Percentiles rank a stretch among this genome's conserved stretches.
These are phyloP conservation scores for Aspergillus glaucus DNA, from an alignment of 2,329 filamentous ascomycete species.

Conservation along the genomic window DNA sequence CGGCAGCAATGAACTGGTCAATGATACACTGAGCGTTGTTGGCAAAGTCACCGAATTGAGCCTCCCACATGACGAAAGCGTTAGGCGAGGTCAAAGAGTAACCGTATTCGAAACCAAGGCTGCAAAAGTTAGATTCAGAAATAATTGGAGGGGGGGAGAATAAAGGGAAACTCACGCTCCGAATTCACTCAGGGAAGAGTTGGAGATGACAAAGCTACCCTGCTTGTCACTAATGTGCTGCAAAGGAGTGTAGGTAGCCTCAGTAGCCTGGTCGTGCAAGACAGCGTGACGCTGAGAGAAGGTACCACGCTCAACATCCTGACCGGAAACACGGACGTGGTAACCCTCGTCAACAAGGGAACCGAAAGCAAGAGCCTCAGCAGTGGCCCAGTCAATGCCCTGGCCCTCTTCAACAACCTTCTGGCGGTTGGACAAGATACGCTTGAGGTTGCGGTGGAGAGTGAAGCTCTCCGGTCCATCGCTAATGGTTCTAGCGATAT, in stretches of 20 bases:
- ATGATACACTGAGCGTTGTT: constrained; percentile 99
- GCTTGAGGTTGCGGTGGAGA: constrained; percentile 92
- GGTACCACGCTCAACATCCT: constrained; percentile 98
- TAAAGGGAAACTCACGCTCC: constrained; percentile 47
- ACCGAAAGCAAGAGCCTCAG: constrained; percentile 91
- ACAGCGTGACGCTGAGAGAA: constrained; percentile 98
- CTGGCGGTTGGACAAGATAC: constrained; percentile 80
- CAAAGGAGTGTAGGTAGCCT: constrained; percentile 86
- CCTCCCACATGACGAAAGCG: constrained; percentile 98
- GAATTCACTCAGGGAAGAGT: constrained; percentile 77
- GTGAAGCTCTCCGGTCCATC: constrained; percentile 76
- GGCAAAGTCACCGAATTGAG: constrained; percentile 98
- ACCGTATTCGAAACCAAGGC: constrained; percentile 94
- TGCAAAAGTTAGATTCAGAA: constrained; percentile 51
- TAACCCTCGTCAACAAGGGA: constrained; percentile 86
- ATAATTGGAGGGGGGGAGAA: background rate
- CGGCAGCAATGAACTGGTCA: constrained; percentile 96
- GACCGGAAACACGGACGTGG: constrained; percentile 94
- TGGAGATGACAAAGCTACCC: constrained; percentile 91
- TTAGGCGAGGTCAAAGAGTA: constrained; percentile 97
- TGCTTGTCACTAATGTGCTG: constrained; percentile 86
- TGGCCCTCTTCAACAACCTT: constrained; percentile 90
- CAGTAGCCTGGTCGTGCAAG: constrained; percentile 93
- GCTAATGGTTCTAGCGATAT: constrained; percentile 77
- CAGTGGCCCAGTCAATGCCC: constrained; percentile 96